Conservation (phyloP, 2,329 filamentous ascomycete species). For the Exophiala xenobiotica region DNA sequence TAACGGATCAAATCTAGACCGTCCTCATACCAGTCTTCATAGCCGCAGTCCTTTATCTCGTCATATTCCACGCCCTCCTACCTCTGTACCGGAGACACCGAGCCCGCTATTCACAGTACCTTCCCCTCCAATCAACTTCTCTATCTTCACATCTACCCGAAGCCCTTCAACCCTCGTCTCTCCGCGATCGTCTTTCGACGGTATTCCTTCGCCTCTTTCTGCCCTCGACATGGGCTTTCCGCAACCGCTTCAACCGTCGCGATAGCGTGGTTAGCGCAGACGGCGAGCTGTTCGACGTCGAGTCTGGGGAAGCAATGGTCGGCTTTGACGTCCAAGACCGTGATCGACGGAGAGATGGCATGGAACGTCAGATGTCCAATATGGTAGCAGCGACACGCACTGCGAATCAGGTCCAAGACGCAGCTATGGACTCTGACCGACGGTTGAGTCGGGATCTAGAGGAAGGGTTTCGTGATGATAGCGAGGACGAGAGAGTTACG, state of each 20-base stretch:
- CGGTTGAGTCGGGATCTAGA: slow-evolving; percentile 78
- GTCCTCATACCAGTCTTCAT: slow-evolving; percentile 69
- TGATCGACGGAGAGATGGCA: slow-evolving; percentile 37
- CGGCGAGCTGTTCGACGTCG: slow-evolving; percentile 63
- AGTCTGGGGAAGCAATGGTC: slow-evolving; percentile 59
- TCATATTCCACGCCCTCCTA: slow-evolving; percentile 63
- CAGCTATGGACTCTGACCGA: slow-evolving; percentile 46
- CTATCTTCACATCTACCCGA: slow-evolving; percentile 39
- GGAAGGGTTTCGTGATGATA: slow-evolving; percentile 71
- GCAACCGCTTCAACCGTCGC: slow-evolving; percentile 19
- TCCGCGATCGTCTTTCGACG: slow-evolving; percentile 46
- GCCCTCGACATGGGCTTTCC: slow-evolving; percentile 46
- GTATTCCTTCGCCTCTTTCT: slow-evolving; percentile 46
- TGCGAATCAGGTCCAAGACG: slow-evolving; percentile 15
- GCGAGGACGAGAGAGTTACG: slow-evolving; percentile 56
- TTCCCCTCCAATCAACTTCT: slow-evolving; percentile 57
- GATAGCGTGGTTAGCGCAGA: slow-evolving; percentile 44
- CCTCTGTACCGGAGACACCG: slow-evolving; percentile 70
- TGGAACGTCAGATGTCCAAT: slow-evolving; percentile 38
- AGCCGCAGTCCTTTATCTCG: slow-evolving; percentile 66
- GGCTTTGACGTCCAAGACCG: slow-evolving; percentile 54
- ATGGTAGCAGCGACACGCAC: slow-evolving; percentile 30
- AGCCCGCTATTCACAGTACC: slow-evolving; percentile 70
- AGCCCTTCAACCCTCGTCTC: slow-evolving; percentile 19
- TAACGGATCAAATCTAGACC: slow-evolving; percentile 50